phyloP scores from a whole-genome alignment of 176 grass and related monocot genomes.

The Cocos nucifera region DNA sequence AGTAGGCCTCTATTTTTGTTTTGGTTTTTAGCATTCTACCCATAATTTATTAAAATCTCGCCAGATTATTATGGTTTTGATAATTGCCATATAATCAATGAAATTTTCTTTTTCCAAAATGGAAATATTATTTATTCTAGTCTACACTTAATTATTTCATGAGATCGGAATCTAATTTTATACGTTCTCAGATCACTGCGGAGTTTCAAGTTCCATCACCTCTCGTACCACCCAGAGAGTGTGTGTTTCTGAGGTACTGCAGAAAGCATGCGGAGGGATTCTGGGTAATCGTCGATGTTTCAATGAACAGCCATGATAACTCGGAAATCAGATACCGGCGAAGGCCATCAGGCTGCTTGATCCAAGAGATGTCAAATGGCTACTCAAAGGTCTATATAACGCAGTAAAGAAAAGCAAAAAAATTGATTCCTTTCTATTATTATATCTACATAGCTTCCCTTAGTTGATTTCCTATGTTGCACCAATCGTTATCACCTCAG shows the following conservation, averaged over 20 bases:
- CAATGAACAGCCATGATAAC: conserved; percentile 17
- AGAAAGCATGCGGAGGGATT: conserved; percentile 21
- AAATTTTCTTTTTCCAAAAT: background rate
- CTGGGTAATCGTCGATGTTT: conserved; percentile 40
- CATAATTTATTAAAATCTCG: too few relatives aligned
- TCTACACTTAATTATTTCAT: conserved; percentile 1
- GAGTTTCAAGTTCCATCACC: conserved; percentile 39
- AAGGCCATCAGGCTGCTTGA: conserved; percentile 54
- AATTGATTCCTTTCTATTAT: background rate
- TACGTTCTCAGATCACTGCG: conserved; percentile 26
- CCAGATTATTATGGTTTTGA: too few relatives aligned
- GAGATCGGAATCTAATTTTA: background rate
- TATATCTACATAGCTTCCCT: too few relatives aligned
- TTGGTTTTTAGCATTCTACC: too few relatives aligned
- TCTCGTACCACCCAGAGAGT: conserved; percentile 37
- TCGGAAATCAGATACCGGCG: conserved; percentile 23
- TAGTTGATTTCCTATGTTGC: background rate
- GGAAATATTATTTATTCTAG: background rate
- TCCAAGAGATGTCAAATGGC: conserved; percentile 30
- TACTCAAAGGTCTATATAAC: conserved; percentile 38
- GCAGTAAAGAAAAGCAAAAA: background rate
- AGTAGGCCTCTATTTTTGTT: too few relatives aligned
- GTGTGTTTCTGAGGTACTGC: conserved; percentile 48
- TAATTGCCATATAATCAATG: background rate
- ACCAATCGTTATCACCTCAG: conserved; percentile 3